Percentiles rank a stretch among this genome's conserved stretches.
Evolutionary conservation across 495 filamentous ascomycete species (phyloP).

Genomic region (Aeminium ludgeri): DNA sequence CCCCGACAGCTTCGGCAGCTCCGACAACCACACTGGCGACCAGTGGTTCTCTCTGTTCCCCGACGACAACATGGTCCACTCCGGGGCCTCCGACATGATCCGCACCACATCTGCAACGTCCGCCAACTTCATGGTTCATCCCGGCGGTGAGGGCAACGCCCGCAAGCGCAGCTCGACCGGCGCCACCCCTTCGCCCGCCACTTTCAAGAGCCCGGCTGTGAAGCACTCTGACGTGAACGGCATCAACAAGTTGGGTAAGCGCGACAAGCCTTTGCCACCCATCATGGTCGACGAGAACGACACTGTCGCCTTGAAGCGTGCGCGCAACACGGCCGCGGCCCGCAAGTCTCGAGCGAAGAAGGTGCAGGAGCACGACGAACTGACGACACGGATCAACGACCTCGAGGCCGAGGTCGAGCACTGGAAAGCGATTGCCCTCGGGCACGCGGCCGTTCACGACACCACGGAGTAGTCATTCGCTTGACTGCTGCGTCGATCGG

Average conservation of each 20-base stretch:
- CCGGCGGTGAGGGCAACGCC: conserved; percentile 11
- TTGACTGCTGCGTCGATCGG: background rate
- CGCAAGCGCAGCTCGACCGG: conserved; percentile 14
- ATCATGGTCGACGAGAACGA: conserved; percentile 61
- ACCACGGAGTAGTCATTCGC: background rate
- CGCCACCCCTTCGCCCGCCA: conserved; percentile 17
- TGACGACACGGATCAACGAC: conserved; percentile 37
- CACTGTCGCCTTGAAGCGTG: conserved; percentile 68
- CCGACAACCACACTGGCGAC: conserved; percentile 14
- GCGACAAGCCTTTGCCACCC: conserved; percentile 64
- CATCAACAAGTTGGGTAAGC: conserved; percentile 43
- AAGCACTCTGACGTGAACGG: conserved; percentile 56
- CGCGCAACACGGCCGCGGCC: conserved; percentile 86
- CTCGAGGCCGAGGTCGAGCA: conserved; percentile 35
- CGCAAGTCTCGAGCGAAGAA: conserved; percentile 85
- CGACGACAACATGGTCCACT: conserved; percentile 29
- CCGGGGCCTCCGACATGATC: conserved; percentile 26
- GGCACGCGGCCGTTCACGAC: background rate
- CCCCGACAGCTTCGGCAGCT: conserved; percentile 29
- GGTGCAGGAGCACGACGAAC: conserved; percentile 45
- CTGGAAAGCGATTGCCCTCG: conserved; percentile 25
- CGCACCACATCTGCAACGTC: conserved; percentile 18
- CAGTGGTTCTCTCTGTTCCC: conserved; percentile 19
- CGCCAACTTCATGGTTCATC: conserved; percentile 14
- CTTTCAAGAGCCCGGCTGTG: conserved; percentile 15